phyloP scores from a whole-genome alignment of 148 eudicot species.

The Linanthus parryae region DNA sequence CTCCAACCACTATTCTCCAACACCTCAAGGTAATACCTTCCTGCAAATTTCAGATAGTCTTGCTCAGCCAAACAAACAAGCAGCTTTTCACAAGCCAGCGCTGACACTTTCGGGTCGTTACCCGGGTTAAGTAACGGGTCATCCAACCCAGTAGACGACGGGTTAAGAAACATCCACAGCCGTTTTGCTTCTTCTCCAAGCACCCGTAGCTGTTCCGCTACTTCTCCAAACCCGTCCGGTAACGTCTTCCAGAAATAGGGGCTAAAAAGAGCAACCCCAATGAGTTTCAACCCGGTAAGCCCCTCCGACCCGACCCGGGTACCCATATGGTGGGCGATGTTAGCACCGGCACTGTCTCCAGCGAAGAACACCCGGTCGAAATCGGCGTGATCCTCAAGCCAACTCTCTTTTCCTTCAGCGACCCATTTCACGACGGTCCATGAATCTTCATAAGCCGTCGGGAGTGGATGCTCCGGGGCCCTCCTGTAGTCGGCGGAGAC shows the following conservation, averaged over 20 bases:
- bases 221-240: slow-evolving; percentile 8
- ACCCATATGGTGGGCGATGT: slow-evolving; percentile 35
- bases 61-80: slow-evolving; percentile 12
- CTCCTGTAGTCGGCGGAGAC: too few relatives aligned
- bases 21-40: slow-evolving; percentile 4
- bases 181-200: background rate
- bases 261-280: slow-evolving; percentile 27
- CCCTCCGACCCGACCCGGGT: slow-evolving; percentile 15
- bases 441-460: too few relatives aligned
- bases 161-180: slow-evolving; percentile 17
- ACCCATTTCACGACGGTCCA: slow-evolving; percentile 41
- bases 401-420: slow-evolving; percentile 24
- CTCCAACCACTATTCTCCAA: slow-evolving; percentile 10
- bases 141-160: slow-evolving; percentile 10
- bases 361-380: too few relatives aligned
- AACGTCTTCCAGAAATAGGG: slow-evolving; percentile 26
- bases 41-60: slow-evolving; percentile 1
- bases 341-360: too few relatives aligned
- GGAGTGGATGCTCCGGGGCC: slow-evolving; percentile 53
- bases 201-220: background rate
- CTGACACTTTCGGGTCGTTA: slow-evolving; percentile 1
- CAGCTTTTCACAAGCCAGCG: slow-evolving; percentile 1
- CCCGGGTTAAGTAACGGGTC: slow-evolving; percentile 13
- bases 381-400: slow-evolving; percentile 36
- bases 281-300: background rate